These are phyloP conservation scores for Beta corolliflora DNA, from an alignment of 179 eudicot species.

Conservation along the genomic window DNA sequence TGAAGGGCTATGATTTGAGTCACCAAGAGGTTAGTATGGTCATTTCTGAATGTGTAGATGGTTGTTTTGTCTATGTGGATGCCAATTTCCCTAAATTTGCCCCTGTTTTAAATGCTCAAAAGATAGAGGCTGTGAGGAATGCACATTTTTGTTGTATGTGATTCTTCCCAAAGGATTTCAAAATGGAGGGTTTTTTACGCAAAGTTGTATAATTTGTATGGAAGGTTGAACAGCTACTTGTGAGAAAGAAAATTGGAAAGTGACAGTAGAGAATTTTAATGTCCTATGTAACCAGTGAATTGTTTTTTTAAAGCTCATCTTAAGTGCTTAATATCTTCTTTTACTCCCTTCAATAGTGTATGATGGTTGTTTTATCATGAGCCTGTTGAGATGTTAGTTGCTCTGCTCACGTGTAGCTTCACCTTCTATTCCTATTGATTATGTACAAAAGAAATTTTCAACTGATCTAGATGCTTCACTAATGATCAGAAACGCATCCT, in stretches of 20 bases:
- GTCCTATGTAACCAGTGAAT: not conserved
- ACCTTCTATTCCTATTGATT: not conserved
- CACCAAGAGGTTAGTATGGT: constrained; percentile 74
- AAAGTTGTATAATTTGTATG: not conserved
- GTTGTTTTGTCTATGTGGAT: not conserved
- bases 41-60: not conserved
- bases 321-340: not conserved
- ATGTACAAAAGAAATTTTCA: not conserved
- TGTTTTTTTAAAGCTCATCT: not conserved
- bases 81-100: not conserved
- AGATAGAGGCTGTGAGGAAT: not conserved
- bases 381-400: not conserved
- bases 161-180: not conserved
- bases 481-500: constrained; percentile 66
- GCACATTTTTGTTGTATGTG: not conserved
- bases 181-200: not conserved
- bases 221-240: not conserved
- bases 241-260: constrained; percentile 1
- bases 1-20: constrained; percentile 64
- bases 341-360: not conserved
- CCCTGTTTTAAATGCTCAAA: not conserved
- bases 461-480: not conserved
- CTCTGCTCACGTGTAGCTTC: constrained; percentile 2
- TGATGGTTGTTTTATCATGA: not conserved
- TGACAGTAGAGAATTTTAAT: not conserved